Evolutionary conservation across 1,139 yeast genomes (phyloP).

Genomic region (Taphrina confusa): DNA sequence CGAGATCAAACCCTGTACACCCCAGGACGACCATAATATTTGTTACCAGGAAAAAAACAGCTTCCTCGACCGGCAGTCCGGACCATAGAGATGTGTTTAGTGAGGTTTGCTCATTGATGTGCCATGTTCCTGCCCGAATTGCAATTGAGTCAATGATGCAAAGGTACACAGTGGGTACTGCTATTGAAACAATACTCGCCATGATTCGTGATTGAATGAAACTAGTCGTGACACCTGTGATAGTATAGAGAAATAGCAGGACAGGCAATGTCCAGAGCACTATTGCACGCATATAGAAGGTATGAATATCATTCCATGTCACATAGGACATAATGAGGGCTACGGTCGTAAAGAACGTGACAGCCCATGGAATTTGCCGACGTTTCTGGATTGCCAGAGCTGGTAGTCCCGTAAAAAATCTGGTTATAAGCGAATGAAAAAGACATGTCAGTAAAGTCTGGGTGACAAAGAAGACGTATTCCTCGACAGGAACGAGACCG

Average conservation of each 20-base stretch:
- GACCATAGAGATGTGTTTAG: slow-evolving; percentile 17
- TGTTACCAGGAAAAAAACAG: slow-evolving; percentile 30
- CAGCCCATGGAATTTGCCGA: background rate
- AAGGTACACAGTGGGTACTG: slow-evolving; percentile 28
- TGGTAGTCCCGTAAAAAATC: slow-evolving; percentile 26
- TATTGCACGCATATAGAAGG: slow-evolving; percentile 30
- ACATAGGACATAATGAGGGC: background rate
- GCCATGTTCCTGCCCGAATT: slow-evolving; percentile 34
- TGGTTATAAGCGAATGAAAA: slow-evolving; percentile 16
- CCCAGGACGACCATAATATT: slow-evolving; percentile 34
- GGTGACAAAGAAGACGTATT: slow-evolving; percentile 31
- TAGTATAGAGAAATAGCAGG: slow-evolving; percentile 25
- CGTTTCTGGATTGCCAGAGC: slow-evolving; percentile 5
- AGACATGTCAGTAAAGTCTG: slow-evolving; percentile 29
- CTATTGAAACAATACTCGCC: slow-evolving; percentile 6
- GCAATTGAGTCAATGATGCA: slow-evolving; percentile 33
- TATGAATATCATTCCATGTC: slow-evolving; percentile 9
- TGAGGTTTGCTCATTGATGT: slow-evolving; percentile 28
- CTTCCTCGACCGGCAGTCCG: slow-evolving; percentile 34
- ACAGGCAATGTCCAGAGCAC: slow-evolving; percentile 34
- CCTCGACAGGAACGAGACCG: slow-evolving; percentile 33
- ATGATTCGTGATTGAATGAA: slow-evolving; percentile 8
- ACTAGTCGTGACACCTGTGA: slow-evolving; percentile 14
- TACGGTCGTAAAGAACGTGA: background rate
- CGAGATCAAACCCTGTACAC: slow-evolving; percentile 32